Percentiles rank a stretch among this genome's conserved stretches.
phyloP scores from a whole-genome alignment of 768 basidiomycete species.

The Tricholoma furcatifolium region DNA sequence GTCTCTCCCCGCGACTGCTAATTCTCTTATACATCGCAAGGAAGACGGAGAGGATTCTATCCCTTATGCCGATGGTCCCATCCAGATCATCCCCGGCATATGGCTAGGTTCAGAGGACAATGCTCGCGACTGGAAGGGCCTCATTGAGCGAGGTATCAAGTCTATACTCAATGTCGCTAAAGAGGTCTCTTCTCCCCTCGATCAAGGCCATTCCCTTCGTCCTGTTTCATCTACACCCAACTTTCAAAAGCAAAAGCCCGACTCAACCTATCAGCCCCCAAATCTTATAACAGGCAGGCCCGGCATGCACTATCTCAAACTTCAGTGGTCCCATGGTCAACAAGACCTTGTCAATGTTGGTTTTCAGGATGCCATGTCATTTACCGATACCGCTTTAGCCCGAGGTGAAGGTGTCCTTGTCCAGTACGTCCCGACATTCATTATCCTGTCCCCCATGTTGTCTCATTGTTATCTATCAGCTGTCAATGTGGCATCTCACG shows the following conservation, averaged over 20 bases:
- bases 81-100: constrained; percentile 80
- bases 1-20: constrained; percentile 61
- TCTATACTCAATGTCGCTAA: constrained; percentile 92
- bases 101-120: constrained; percentile 95
- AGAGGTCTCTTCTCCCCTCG: constrained; percentile 78
- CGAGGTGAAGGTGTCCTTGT: constrained; percentile 81
- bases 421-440: constrained; percentile 57
- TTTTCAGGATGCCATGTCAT: constrained; percentile 78
- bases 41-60: constrained; percentile 60
- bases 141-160: constrained; percentile 70
- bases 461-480: constrained; percentile 37
- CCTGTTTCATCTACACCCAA: constrained; percentile 70
- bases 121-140: constrained; percentile 74
- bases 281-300: constrained; percentile 71
- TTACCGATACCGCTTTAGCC: constrained; percentile 73
- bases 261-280: constrained; percentile 63
- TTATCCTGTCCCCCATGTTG: constrained; percentile 18
- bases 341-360: constrained; percentile 79
- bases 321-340: constrained; percentile 94
- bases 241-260: constrained; percentile 39
- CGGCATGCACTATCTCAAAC: constrained; percentile 83
- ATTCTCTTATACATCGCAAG: constrained; percentile 57
- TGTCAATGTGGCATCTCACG: constrained; percentile 95
- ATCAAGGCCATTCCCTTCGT: constrained; percentile 48
- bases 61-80: constrained; percentile 80